Evolutionary conservation across 805 yeast genomes (phyloP).

Genomic region (Ogataea trehalophila): DNA sequence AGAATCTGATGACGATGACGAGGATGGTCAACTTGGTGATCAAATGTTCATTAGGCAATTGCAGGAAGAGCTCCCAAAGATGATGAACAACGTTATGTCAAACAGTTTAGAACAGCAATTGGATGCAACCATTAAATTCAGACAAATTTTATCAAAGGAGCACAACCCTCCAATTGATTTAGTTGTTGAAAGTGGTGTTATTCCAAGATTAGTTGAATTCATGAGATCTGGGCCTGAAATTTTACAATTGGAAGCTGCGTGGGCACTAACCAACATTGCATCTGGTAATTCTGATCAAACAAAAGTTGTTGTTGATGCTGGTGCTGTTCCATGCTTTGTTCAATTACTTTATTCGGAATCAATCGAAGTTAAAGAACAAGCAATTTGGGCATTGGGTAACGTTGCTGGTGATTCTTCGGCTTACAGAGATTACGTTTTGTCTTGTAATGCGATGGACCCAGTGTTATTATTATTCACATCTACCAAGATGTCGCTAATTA

Average conservation of each 20-base stretch:
- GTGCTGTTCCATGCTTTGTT: constrained; percentile 91
- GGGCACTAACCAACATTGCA: constrained; percentile 99
- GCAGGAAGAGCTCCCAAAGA: constrained; percentile 70
- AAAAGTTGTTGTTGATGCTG: constrained; percentile 81
- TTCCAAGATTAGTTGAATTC: constrained; percentile 83
- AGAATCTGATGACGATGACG: constrained; percentile 52
- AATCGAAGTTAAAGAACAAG: constrained; percentile 94
- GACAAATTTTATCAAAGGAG: constrained; percentile 91
- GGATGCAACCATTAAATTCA: constrained; percentile 85
- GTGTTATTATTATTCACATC: constrained; percentile 73
- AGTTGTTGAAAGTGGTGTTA: constrained; percentile 90
- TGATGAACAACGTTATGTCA: constrained; percentile 78
- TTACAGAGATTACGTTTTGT: constrained; percentile 84
- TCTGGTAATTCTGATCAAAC: constrained; percentile 92
- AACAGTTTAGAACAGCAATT: constrained; percentile 74
- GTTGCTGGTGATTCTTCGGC: constrained; percentile 96
- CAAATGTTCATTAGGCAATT: constrained; percentile 41
- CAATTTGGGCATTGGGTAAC: constrained; percentile 98
- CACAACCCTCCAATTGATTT: constrained; percentile 93
- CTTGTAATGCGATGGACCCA: constrained; percentile 85
- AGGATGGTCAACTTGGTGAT: constrained; percentile 28
- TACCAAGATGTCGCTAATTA: constrained; percentile 80
- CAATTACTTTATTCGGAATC: constrained; percentile 74
- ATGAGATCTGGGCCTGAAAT: constrained; percentile 78
- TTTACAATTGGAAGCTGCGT: constrained; percentile 95